Conservation (phyloP, 1,284 basidiomycete genomes). For the Rugosomyces carneus region DNA sequence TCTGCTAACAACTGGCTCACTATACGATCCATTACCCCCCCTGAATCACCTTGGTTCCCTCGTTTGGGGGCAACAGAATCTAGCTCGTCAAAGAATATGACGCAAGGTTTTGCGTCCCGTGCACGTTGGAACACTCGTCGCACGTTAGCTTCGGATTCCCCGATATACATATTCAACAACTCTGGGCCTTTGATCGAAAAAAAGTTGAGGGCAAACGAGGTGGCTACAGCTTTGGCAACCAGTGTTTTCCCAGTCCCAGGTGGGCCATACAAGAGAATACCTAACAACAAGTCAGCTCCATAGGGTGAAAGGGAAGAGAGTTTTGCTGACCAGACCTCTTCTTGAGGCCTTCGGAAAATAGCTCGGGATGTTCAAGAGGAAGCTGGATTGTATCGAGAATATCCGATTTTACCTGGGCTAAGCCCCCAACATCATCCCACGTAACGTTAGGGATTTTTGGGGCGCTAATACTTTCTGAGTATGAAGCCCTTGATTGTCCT, state of each 20-base stretch:
- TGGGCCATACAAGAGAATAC: conserved; percentile 87
- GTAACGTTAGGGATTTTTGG: conserved; percentile 95
- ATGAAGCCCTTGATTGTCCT: conserved; percentile 70
- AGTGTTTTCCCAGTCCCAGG: conserved; percentile 97
- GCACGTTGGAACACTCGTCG: conserved; percentile 90
- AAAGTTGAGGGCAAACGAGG: conserved; percentile 88
- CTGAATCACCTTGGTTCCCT: conserved; percentile 92
- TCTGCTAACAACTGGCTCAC: conserved; percentile 95
- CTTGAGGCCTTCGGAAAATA: conserved; percentile 92
- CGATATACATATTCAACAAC: conserved; percentile 96
- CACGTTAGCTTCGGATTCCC: conserved; percentile 96
- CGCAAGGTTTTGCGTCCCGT: conserved; percentile 84
- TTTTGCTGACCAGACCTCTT: conserved; percentile 78
- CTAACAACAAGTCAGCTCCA: conserved; percentile 30
- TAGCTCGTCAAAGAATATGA: conserved; percentile 98
- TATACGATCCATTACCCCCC: conserved; percentile 97
- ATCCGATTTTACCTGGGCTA: conserved; percentile 85
- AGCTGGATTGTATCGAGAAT: conserved; percentile 97
- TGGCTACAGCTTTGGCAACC: conserved; percentile 91
- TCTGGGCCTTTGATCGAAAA: conserved; percentile 98
- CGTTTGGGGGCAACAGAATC: conserved; percentile 96
- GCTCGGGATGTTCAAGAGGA: conserved; percentile 89
- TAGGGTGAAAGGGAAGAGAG: background rate
- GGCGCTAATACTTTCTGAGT: conserved; percentile 91
- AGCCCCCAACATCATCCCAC: conserved; percentile 97